Conservation (phyloP, 2,329 filamentous ascomycete species). For the Calonectria hongkongensis region DNA sequence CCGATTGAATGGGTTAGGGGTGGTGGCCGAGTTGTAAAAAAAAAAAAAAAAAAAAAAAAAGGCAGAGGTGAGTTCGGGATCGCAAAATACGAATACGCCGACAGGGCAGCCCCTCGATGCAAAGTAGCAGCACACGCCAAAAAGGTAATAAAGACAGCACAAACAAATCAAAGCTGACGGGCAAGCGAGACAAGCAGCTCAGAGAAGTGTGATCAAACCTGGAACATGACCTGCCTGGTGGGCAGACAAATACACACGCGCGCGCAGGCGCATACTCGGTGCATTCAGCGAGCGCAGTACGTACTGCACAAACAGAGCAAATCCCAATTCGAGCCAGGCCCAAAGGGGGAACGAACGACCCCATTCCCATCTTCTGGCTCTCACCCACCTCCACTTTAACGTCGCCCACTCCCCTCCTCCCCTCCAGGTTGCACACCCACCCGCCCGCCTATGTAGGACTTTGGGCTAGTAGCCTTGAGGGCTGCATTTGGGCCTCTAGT, state of each 20-base stretch:
- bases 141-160: conserved; percentile 19
- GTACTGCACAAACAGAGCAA: conserved; percentile 15
- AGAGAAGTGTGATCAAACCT: conserved; percentile 39
- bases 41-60: conserved; percentile 23
- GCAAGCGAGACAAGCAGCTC: conserved; percentile 20
- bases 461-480: neutral
- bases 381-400: conserved; percentile 21
- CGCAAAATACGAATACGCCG: conserved; percentile 36
- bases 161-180: conserved; percentile 27
- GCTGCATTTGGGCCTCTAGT: conserved; percentile 7
- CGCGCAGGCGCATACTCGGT: conserved; percentile 1
- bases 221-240: conserved; percentile 34
- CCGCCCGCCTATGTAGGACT: conserved; percentile 15
- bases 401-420: conserved; percentile 9
- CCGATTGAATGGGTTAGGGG: conserved; percentile 11
- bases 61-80: conserved; percentile 11
- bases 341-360: conserved; percentile 20
- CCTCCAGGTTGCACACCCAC: conserved; percentile 1
- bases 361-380: conserved; percentile 25
- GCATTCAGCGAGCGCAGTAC: neutral
- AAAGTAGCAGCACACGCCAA: conserved; percentile 12
- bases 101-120: conserved; percentile 14
- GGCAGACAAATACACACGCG: conserved; percentile 15
- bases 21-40: conserved; percentile 2
- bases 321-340: conserved; percentile 24